phyloP scores from a whole-genome alignment of 306 rosid species.

The Cercis canadensis region DNA sequence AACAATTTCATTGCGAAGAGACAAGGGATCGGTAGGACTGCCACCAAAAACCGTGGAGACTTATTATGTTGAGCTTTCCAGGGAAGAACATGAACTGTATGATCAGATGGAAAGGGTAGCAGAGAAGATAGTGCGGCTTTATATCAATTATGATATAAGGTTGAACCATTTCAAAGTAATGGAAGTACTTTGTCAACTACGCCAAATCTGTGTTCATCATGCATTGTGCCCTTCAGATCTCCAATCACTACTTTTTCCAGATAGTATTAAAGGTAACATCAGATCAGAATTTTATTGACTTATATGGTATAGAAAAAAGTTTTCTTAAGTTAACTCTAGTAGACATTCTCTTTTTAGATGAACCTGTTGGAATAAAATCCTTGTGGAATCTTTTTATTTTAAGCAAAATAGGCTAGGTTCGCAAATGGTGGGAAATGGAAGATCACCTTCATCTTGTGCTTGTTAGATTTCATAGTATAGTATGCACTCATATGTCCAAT shows the following conservation, averaged over 20 bases:
- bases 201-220: slow-evolving; percentile 76
- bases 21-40: slow-evolving; percentile 62
- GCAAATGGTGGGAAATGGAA: no score
- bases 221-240: slow-evolving; percentile 71
- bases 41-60: slow-evolving; percentile 75
- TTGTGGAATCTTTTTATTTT: no score
- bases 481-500: no score
- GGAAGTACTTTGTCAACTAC: no score
- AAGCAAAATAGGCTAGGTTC: no score
- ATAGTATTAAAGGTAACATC: slow-evolving; percentile 67
- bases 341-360: no score
- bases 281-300: no score
- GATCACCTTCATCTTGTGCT: no score
- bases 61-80: slow-evolving; percentile 62
- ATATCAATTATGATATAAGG: no score
- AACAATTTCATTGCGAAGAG: slow-evolving; percentile 81
- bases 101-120: slow-evolving; percentile 57
- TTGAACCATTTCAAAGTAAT: no score
- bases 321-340: neutral
- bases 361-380: no score
- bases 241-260: slow-evolving; percentile 49
- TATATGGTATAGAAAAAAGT: neutral
- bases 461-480: no score
- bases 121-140: slow-evolving; percentile 37
- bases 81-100: slow-evolving; percentile 74